Conservation (phyloP, 2,329 filamentous ascomycete species). For the Cercospora berteroae region DNA sequence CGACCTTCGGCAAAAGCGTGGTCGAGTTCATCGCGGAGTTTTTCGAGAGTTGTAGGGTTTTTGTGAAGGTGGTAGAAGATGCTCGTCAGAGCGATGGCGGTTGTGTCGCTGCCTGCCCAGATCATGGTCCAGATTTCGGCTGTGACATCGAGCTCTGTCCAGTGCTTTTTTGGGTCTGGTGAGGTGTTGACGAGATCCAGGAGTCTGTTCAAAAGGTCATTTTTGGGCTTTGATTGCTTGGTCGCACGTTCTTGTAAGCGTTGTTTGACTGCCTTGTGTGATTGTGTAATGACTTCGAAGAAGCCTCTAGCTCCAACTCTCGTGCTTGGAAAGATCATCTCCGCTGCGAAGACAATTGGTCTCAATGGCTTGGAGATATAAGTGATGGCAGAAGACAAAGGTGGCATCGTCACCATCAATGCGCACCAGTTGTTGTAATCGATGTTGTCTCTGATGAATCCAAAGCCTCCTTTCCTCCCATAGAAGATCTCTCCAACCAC, state of each 20-base stretch:
- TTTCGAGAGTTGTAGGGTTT: slow-evolving; percentile 33
- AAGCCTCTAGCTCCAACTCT: neutral
- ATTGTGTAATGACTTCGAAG: slow-evolving; percentile 12
- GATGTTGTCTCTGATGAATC: slow-evolving; percentile 12
- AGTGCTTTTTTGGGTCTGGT: slow-evolving; percentile 8
- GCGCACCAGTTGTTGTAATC: slow-evolving; percentile 19
- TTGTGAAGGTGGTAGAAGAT: slow-evolving; percentile 43
- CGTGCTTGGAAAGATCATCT: slow-evolving; percentile 12
- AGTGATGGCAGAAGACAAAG: slow-evolving; percentile 10
- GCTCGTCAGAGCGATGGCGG: slow-evolving; percentile 26
- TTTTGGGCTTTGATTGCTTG: slow-evolving; percentile 19
- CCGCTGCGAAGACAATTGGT: slow-evolving; percentile 9
- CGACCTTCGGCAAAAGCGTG: slow-evolving; percentile 25
- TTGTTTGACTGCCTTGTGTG: slow-evolving; percentile 6
- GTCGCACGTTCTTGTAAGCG: slow-evolving; percentile 5
- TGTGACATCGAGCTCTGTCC: slow-evolving; percentile 15
- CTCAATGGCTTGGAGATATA: slow-evolving; percentile 9
- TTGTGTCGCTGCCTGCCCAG: slow-evolving; percentile 44
- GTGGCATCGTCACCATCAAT: slow-evolving; percentile 13
- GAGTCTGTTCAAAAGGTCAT: slow-evolving; percentile 24
- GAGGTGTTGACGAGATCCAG: slow-evolving; percentile 27
- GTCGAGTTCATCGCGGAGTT: slow-evolving; percentile 41
- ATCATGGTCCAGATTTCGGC: slow-evolving; percentile 43
- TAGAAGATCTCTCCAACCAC: slow-evolving; percentile 18
- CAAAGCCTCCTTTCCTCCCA: slow-evolving; percentile 14